Conservation (phyloP, 805 yeast genomes). For the Metschnikowia arizonensis region DNA sequence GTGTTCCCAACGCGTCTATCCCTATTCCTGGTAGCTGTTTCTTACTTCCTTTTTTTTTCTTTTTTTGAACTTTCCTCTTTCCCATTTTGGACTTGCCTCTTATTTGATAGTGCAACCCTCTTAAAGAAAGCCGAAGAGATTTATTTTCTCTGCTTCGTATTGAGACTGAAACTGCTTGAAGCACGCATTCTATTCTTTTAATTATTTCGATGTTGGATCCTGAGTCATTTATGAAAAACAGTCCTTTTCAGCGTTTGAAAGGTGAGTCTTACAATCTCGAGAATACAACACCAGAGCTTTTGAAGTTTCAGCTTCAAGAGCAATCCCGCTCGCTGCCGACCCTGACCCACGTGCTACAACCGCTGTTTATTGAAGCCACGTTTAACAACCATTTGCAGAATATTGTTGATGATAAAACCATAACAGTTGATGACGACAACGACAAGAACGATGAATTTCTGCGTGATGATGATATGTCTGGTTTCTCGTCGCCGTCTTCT, state of each 20-base stretch:
- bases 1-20: constrained; percentile 6
- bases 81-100: constrained; percentile 1
- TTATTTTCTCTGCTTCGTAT: background rate
- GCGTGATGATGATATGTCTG: constrained; percentile 8
- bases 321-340: constrained; percentile 24
- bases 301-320: constrained; percentile 42
- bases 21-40: constrained; percentile 3
- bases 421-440: constrained; percentile 14
- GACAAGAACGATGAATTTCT: constrained; percentile 15
- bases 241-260: constrained; percentile 35
- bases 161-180: background rate
- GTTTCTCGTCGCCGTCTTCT: constrained; percentile 20
- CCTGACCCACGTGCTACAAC: constrained; percentile 6
- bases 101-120: background rate
- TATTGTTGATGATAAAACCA: constrained; percentile 7
- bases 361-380: constrained; percentile 26
- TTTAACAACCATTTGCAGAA: constrained; percentile 34
- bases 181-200: background rate
- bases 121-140: background rate
- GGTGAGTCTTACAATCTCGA: constrained; percentile 29
- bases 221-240: constrained; percentile 32
- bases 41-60: background rate
- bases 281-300: constrained; percentile 41
- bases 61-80: too few relatives aligned
- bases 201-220: constrained; percentile 32